Conservation (phyloP, 768 basidiomycete species). For the Tricholoma sp. region DNA sequence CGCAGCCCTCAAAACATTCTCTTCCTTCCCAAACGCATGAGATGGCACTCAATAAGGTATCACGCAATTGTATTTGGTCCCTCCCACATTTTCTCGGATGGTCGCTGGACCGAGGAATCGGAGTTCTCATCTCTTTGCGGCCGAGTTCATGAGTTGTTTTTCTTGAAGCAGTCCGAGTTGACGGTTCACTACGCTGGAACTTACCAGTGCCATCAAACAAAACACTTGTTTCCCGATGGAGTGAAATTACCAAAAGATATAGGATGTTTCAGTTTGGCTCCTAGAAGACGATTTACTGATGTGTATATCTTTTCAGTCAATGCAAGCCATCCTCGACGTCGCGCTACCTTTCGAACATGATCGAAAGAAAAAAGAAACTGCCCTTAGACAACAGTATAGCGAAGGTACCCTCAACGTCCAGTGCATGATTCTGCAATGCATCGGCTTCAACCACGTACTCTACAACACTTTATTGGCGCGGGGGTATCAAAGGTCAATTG, state of each 20-base stretch:
- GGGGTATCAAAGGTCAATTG: constrained; percentile 6
- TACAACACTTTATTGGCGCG: constrained; percentile 6
- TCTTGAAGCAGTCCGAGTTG: neutral
- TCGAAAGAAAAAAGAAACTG: too few species aligned
- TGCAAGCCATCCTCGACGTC: neutral
- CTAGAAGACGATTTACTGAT: neutral
- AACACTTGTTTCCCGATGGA: neutral
- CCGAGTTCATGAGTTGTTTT: neutral
- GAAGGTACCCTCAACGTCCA: constrained; percentile 11
- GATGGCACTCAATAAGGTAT: neutral
- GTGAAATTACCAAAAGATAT: neutral
- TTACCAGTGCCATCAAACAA: neutral
- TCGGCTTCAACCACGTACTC: constrained; percentile 11
- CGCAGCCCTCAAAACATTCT: neutral
- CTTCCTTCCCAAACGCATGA: neutral
- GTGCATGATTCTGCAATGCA: constrained; percentile 13
- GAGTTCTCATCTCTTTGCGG: neutral
- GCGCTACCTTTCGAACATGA: neutral
- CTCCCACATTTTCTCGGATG: neutral
- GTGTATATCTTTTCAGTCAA: neutral
- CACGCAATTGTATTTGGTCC: neutral
- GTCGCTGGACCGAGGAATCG: neutral
- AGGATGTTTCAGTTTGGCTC: neutral
- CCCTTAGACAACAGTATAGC: too few species aligned
- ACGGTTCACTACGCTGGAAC: neutral